Evolutionary conservation across 495 filamentous ascomycete genomes (phyloP).

Genomic region (Lepraria neglecta): DNA sequence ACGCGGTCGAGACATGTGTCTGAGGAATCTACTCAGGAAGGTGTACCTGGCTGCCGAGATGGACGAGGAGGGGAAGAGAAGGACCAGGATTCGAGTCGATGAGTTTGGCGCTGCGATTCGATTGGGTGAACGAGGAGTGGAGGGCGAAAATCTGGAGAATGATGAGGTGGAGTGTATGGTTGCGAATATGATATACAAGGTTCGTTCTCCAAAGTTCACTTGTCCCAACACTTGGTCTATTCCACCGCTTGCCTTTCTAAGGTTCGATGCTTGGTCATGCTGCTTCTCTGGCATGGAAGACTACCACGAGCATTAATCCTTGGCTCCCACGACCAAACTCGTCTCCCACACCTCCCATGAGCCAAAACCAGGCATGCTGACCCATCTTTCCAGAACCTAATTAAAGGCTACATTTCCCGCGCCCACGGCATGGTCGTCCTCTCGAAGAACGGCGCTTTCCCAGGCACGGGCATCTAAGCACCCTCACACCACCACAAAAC

Average conservation of each 20-base stretch:
- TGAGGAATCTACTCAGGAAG: constrained; percentile 84
- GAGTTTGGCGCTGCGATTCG: constrained; percentile 68
- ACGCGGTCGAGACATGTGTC: constrained; percentile 78
- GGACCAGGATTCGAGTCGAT: constrained; percentile 70
- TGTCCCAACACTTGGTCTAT: too few species aligned
- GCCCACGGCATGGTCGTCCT: constrained; percentile 83
- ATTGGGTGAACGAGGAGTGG: constrained; percentile 47
- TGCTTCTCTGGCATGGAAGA: background rate
- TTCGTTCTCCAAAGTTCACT: constrained; percentile 35
- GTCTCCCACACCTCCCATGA: background rate
- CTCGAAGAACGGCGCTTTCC: constrained; percentile 86
- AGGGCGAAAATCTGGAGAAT: constrained; percentile 59
- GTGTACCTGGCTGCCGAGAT: constrained; percentile 80
- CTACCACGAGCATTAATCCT: constrained; percentile 7
- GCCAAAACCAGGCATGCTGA: constrained; percentile 8
- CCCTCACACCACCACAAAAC: background rate
- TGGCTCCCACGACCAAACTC: too few species aligned
- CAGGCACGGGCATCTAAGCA: constrained; percentile 81
- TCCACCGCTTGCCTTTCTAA: background rate
- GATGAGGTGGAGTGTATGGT: constrained; percentile 95
- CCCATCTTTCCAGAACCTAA: constrained; percentile 56
- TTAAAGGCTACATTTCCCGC: constrained; percentile 96
- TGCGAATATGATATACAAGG: constrained; percentile 96
- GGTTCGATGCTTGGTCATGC: too few species aligned
- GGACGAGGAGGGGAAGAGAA: constrained; percentile 63